Evolutionary conservation across 2,329 filamentous ascomycete species (phyloP).

Genomic region (Pseudogymnoascus sp.): DNA sequence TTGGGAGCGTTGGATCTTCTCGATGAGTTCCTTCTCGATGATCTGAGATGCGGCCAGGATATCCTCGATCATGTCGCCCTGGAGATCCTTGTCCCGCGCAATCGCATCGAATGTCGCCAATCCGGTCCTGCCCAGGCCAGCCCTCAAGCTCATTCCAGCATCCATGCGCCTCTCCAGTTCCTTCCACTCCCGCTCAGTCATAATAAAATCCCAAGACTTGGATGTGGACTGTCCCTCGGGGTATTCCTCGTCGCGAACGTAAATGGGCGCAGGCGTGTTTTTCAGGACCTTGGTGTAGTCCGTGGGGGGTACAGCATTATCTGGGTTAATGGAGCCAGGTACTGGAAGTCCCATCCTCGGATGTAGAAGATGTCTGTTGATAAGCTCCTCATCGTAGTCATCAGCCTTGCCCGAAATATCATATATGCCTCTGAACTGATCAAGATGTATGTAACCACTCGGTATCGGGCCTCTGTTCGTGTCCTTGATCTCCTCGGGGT

Average conservation of each 20-base stretch:
- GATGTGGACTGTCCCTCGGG: not conserved
- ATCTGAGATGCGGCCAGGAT: not conserved
- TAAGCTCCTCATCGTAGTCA: slow-evolving; percentile 22
- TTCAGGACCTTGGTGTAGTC: slow-evolving; percentile 7
- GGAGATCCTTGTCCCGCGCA: not conserved
- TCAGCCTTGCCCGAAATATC: slow-evolving; percentile 22
- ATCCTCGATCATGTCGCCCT: not conserved
- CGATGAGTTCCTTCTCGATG: not conserved
- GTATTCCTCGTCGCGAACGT: not conserved
- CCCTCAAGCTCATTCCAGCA: not conserved
- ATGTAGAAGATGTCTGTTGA: slow-evolving; percentile 18
- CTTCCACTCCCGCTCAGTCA: slow-evolving; percentile 4
- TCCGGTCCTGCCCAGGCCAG: not conserved
- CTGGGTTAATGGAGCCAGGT: slow-evolving; percentile 18
- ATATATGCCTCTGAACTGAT: slow-evolving; percentile 20
- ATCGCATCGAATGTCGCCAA: slow-evolving; percentile 4
- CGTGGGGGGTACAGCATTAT: slow-evolving; percentile 9
- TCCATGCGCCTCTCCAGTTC: not conserved
- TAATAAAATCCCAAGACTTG: not conserved
- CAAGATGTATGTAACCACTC: slow-evolving; percentile 19
- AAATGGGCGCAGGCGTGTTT: not conserved
- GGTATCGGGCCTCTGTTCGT: slow-evolving; percentile 19
- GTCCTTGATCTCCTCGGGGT: slow-evolving; percentile 16
- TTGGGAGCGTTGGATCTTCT: not conserved
- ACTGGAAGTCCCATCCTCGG: slow-evolving; percentile 21